Conservation (phyloP, 192 early-diverging fungal species). For the Podila epigama region DNA sequence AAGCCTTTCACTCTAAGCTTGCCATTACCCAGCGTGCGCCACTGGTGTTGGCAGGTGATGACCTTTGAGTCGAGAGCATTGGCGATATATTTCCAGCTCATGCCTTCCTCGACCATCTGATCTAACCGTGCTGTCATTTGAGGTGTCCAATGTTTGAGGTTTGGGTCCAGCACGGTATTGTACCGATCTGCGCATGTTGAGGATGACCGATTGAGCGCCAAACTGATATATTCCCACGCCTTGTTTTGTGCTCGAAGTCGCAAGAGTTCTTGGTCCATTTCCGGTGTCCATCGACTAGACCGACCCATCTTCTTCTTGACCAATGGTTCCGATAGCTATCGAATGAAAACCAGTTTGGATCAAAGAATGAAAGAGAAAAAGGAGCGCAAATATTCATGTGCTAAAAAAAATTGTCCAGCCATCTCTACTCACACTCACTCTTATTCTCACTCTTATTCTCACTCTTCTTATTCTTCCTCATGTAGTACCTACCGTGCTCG, state of each 20-base stretch:
- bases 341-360: not conserved
- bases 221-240: conserved; percentile 32
- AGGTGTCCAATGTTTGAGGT: conserved; percentile 26
- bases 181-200: conserved; percentile 28
- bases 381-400: no score
- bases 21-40: conserved; percentile 23
- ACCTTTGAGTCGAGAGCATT: not conserved
- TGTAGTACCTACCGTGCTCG: no score
- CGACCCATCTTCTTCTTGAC: not conserved
- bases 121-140: conserved; percentile 32
- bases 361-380: not conserved
- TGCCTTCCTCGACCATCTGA: conserved; percentile 33
- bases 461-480: no score
- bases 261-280: conserved; percentile 10
- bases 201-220: not conserved
- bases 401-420: no score
- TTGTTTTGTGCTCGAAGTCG: not conserved
- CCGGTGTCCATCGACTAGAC: conserved; percentile 2
- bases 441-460: no score
- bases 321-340: not conserved
- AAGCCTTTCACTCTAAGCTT: conserved; percentile 17
- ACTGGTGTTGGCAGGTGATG: conserved; percentile 36
- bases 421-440: no score
- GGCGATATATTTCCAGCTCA: conserved; percentile 11
- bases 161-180: conserved; percentile 22